Conservation (phyloP, 805 yeast species). For the Wickerhamomyces chaumierensis region DNA sequence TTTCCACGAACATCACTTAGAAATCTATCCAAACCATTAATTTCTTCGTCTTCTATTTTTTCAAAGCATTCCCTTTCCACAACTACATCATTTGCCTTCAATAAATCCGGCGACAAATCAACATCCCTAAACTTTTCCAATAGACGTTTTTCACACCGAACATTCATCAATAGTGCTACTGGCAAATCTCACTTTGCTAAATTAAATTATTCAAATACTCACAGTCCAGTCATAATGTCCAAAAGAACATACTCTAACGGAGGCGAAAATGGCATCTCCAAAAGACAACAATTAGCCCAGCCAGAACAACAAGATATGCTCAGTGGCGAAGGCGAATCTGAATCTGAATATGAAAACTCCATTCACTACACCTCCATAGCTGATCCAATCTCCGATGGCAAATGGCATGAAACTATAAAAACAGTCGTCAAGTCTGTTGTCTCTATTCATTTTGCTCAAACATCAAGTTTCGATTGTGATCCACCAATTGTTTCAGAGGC, state of each 20-base stretch:
- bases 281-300: background rate
- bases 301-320: background rate
- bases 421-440: conserved; percentile 79
- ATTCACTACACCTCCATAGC: background rate
- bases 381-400: conserved; percentile 13
- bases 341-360: background rate
- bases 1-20: background rate
- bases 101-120: background rate
- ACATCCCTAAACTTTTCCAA: background rate
- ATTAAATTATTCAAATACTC: no score
- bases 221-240: background rate
- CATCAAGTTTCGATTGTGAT: conserved; percentile 81
- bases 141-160: no score
- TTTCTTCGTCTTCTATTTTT: background rate
- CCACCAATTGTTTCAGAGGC: conserved; percentile 75
- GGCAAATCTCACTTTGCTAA: background rate
- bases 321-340: background rate
- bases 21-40: background rate
- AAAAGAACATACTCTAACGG: background rate
- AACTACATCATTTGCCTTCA: background rate
- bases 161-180: background rate
- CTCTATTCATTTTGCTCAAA: conserved; percentile 79
- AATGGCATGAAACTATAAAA: conserved; percentile 77
- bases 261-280: background rate
- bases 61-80: background rate